Conservation (phyloP, 1,284 basidiomycete genomes). For the Stereum hirsutum region DNA sequence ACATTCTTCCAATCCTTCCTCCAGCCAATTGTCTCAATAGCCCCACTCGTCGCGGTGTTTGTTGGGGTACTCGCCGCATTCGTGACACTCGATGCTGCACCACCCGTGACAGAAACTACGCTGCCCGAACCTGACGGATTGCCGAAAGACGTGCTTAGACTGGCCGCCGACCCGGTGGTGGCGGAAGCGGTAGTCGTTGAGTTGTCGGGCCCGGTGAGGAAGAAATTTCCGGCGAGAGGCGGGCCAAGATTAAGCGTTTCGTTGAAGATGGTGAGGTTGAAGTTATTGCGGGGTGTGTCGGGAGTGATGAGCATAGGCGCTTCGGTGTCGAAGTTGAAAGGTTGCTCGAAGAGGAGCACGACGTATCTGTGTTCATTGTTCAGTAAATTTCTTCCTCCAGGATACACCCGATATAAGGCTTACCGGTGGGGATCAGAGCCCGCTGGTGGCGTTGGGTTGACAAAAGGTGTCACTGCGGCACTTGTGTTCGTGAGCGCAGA, state of each 20-base stretch:
- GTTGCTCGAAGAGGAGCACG: constrained; percentile 20
- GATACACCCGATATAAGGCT: constrained; percentile 6
- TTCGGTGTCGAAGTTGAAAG: constrained; percentile 14
- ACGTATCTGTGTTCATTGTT: constrained; percentile 15
- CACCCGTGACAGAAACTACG: too few relatives aligned
- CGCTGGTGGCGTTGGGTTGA: constrained; percentile 29
- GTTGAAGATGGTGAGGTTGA: constrained; percentile 22
- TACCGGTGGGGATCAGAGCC: constrained; percentile 42
- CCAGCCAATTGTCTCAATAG: too few relatives aligned
- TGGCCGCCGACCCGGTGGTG: neutral
- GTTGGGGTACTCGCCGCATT: too few relatives aligned
- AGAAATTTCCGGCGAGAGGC: constrained; percentile 23
- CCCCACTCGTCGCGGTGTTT: too few relatives aligned
- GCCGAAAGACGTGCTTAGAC: neutral
- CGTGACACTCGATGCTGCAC: too few relatives aligned
- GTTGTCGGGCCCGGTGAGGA: constrained; percentile 18
- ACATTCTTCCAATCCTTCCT: too few relatives aligned
- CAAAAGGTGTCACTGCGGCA: constrained; percentile 29
- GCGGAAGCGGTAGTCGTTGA: constrained; percentile 2
- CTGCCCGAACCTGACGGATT: too few relatives aligned
- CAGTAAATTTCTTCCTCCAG: neutral
- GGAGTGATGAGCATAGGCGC: constrained; percentile 14
- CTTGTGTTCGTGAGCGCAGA: constrained; percentile 26
- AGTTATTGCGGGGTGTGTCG: constrained; percentile 16
- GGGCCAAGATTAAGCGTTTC: constrained; percentile 16